phyloP scores from a whole-genome alignment of 2,329 filamentous ascomycete species.

The Coniochaeta prunicola region DNA sequence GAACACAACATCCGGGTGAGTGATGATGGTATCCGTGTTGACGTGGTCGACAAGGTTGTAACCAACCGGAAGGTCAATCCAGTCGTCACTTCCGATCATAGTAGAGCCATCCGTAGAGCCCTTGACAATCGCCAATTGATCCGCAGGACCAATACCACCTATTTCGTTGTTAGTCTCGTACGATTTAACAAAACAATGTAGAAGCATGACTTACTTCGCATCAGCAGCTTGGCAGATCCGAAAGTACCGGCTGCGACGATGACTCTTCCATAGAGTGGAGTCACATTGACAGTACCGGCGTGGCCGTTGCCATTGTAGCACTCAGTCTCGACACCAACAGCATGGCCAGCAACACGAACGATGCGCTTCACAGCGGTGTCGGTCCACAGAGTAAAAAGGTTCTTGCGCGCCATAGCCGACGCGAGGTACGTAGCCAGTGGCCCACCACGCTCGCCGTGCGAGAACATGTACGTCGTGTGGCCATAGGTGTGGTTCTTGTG shows the following conservation, averaged over 20 bases:
- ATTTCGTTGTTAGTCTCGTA: constrained; percentile 2
- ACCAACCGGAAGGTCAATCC: constrained; percentile 53
- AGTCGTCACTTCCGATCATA: constrained; percentile 41
- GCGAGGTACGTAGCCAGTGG: constrained; percentile 63
- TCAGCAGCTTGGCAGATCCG: constrained; percentile 60
- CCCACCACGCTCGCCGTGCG: constrained; percentile 58
- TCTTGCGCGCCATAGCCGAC: constrained; percentile 35
- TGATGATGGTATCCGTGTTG: constrained; percentile 39
- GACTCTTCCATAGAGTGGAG: constrained; percentile 53
- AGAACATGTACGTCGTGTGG: constrained; percentile 61
- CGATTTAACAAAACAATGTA: background rate
- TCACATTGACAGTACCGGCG: constrained; percentile 53
- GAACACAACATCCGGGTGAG: constrained; percentile 39
- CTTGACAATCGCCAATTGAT: constrained; percentile 48
- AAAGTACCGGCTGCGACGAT: constrained; percentile 63
- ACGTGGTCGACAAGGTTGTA: constrained; percentile 51
- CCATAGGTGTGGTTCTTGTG: constrained; percentile 60
- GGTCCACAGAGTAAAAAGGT: constrained; percentile 57
- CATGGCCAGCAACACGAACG: constrained; percentile 52
- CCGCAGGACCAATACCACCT: constrained; percentile 55
- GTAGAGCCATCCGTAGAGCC: constrained; percentile 40
- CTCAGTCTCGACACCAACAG: constrained; percentile 64
- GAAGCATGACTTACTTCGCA: constrained; percentile 40
- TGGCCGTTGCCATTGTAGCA: constrained; percentile 44
- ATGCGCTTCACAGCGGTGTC: constrained; percentile 61